Base-by-base conservation (phyloP, 306 rosid species). In the Rosa persica region DNA sequence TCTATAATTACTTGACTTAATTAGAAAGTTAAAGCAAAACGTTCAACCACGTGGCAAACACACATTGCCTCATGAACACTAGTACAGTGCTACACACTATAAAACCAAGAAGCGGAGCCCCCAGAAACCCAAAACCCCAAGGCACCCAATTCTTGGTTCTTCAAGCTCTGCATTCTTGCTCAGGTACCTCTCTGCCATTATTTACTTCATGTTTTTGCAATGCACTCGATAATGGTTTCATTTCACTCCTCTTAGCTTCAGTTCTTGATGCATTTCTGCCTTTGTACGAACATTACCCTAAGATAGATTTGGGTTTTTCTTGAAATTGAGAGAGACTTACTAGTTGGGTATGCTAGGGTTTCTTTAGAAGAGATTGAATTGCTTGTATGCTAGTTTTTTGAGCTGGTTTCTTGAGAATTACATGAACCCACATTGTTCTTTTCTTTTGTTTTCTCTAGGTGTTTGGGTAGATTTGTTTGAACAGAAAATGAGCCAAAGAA, bases 201-300 rank as follows among this genome's bases (percentile, higher is more conserved):
- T 15, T 38, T 38, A 7, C 46, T 65, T 34, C 22, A 65, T 65
- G 2, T 65, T 36, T 19, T 34, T 10, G 8, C 25, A 38, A 16
- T 65, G 46, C 70, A 36, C 38, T 65, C 40, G 5, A 6, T 34
- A 2, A 6, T 65, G 22, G 44, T 64, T 36, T 38, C 43, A 7
- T 1, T 17, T 17, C 15, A 36, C 46, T 34, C 40, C 6, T 12
- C 40, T 13, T 15, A 30, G 68, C 12, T 62, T 62, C 42, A 30
- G 4, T 62, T 62, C n/a, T 62, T 62, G 68, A 62, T 62, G 8
- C 42, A 15, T 34, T 62, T 62, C 66, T 27, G 65, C 38, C 40
- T 27, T 15, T 25, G 1, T 82, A 6, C 72, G 82, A 42, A 70
- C 84, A 39, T 54, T 52, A n/a, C 12, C 39, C 48, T 5, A 12